Percentiles rank a stretch among this genome's conserved stretches.
Evolutionary conservation across 345 rosid species (phyloP).

Genomic region (Theobroma cacao): DNA sequence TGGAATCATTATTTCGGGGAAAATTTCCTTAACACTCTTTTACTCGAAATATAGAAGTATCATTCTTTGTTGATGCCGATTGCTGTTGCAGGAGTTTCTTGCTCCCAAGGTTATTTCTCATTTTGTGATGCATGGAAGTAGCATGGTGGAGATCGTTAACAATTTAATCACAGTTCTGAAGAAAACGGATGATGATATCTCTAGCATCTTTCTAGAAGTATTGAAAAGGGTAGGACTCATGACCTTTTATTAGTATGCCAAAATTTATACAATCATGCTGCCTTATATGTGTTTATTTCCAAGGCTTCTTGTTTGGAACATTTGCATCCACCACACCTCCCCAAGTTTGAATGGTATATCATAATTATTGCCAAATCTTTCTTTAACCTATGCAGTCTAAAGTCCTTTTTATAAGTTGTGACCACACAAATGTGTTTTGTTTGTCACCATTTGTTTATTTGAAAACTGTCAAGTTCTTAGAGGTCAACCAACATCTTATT

Average conservation of each 20-base stretch:
- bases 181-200: conserved; percentile 64
- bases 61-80: not conserved
- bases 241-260: not conserved
- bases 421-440: too few relatives aligned
- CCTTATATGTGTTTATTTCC: not conserved
- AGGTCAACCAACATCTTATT: too few relatives aligned
- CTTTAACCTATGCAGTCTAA: too few relatives aligned
- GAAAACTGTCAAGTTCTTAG: not conserved
- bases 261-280: not conserved
- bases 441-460: not conserved
- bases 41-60: too few relatives aligned
- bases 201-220: conserved; percentile 62
- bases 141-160: conserved; percentile 71
- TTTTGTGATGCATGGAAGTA: conserved; percentile 78
- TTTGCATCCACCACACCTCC: too few relatives aligned
- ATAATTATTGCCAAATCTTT: too few relatives aligned
- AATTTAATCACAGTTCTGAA: conserved; percentile 66
- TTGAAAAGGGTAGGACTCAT: conserved; percentile 55
- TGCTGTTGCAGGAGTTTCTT: conserved; percentile 64
- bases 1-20: not conserved
- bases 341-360: too few relatives aligned
- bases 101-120: conserved; percentile 83
- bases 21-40: not conserved
- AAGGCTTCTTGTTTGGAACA: too few relatives aligned
- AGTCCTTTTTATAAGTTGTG: too few relatives aligned